These are phyloP conservation scores for Euphorbia corollata DNA, from an alignment of 441 rosid genomes.

Conservation along the genomic window DNA sequence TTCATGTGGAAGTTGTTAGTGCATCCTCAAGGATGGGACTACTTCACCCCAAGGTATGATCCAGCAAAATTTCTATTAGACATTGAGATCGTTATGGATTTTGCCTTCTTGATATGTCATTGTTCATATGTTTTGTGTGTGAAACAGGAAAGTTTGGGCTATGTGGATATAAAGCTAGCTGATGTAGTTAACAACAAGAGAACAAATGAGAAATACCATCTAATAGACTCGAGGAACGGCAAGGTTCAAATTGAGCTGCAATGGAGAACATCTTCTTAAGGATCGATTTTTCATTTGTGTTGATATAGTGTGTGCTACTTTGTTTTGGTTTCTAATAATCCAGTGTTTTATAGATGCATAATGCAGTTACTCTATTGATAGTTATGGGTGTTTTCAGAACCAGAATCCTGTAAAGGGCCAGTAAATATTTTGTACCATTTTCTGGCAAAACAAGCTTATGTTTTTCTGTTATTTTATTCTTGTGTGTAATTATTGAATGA, in stretches of 20 bases:
- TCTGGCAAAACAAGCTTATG: neutral
- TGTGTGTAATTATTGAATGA: no score
- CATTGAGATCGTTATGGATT: no score
- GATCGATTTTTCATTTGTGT: neutral
- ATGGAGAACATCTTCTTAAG: constrained; percentile 65
- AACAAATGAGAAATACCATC: constrained; percentile 79
- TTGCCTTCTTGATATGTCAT: neutral
- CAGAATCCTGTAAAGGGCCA: constrained; percentile 1
- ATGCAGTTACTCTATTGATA: no score
- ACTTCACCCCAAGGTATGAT: constrained; percentile 76
- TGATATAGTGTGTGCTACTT: neutral
- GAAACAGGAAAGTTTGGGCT: constrained; percentile 71
- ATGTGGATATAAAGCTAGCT: constrained; percentile 53
- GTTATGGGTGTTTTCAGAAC: no score
- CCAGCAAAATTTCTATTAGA: no score
- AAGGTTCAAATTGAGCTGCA: constrained; percentile 73
- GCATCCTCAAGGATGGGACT: constrained; percentile 70
- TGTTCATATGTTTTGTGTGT: constrained; percentile 2
- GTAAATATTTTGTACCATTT: constrained; percentile 1
- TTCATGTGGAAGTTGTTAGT: constrained; percentile 75
- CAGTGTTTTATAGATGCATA: neutral
- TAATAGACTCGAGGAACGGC: constrained; percentile 86
- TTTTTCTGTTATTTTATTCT: neutral
- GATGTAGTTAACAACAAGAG: constrained; percentile 81
- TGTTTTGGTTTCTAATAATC: neutral